Evolutionary conservation across 2,329 filamentous ascomycete genomes (phyloP).

Genomic region (Aspergillus brasiliensis): DNA sequence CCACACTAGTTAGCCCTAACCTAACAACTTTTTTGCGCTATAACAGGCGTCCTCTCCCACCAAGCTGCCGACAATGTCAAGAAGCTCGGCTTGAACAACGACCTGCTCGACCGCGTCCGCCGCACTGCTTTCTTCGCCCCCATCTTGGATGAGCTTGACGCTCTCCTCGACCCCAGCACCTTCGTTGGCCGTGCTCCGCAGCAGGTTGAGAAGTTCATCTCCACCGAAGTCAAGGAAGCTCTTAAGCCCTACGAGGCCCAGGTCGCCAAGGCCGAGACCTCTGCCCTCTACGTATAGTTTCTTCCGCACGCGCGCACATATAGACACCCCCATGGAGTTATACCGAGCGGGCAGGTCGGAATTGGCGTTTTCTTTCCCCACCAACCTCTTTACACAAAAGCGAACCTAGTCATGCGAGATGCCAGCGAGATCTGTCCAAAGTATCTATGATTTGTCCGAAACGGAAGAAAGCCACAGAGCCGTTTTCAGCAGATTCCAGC

Average conservation of each 20-base stretch:
- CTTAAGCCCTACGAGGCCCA: constrained; percentile 50
- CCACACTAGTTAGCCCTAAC: not conserved
- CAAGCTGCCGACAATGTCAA: constrained; percentile 72
- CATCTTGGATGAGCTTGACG: constrained; percentile 69
- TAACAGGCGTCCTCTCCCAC: constrained; percentile 67
- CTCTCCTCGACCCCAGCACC: constrained; percentile 64
- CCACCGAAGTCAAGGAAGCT: constrained; percentile 52
- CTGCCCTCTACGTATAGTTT: constrained; percentile 44
- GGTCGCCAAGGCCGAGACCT: constrained; percentile 39
- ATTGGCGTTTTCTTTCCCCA: not conserved
- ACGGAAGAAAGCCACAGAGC: not conserved
- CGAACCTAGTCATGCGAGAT: not conserved
- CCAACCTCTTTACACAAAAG: not conserved
- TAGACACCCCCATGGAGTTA: not conserved
- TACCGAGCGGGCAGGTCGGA: not conserved
- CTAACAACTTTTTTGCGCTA: constrained; percentile 17
- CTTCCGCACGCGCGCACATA: not conserved
- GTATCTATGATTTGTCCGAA: not conserved
- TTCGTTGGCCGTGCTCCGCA: constrained; percentile 60
- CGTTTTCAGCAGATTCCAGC: not conserved
- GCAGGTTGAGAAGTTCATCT: constrained; percentile 56
- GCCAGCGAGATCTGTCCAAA: not conserved
- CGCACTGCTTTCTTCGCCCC: constrained; percentile 71
- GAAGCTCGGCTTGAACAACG: constrained; percentile 73
- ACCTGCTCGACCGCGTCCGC: constrained; percentile 77